Conservation (phyloP, 2,329 filamentous ascomycete species). For the Cladosporium halotolerans region DNA sequence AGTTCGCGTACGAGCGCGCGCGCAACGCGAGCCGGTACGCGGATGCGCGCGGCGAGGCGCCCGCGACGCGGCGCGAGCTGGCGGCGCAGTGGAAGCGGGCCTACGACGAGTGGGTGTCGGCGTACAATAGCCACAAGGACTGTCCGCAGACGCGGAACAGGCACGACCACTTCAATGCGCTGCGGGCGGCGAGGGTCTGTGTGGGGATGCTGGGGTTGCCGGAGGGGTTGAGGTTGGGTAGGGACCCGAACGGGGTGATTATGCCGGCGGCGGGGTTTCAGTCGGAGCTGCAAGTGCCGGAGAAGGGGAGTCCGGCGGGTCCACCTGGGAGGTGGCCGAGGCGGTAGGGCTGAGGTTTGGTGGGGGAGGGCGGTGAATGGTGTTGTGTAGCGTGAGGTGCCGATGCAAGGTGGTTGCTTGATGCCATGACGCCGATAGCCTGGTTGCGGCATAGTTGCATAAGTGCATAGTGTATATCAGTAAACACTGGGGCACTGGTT, state of each 20-base stretch:
- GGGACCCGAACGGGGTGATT: neutral
- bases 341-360: too few relatives aligned
- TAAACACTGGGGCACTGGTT: too few relatives aligned
- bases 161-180: neutral
- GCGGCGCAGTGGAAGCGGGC: neutral
- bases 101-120: neutral
- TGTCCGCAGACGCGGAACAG: conserved; percentile 1
- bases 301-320: too few relatives aligned
- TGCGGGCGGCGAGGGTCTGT: neutral
- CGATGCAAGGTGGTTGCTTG: too few relatives aligned
- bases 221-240: neutral
- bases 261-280: neutral
- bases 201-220: neutral
- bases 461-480: too few relatives aligned
- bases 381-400: too few relatives aligned
- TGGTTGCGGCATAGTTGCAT: too few relatives aligned
- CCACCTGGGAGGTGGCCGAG: too few relatives aligned
- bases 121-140: conserved; percentile 1
- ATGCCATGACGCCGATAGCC: too few relatives aligned
- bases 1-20: neutral
- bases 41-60: neutral
- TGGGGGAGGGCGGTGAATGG: too few relatives aligned
- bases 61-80: neutral
- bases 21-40: neutral
- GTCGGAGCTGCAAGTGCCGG: too few relatives aligned